These are phyloP conservation scores for Phlyctochytrium arcticum DNA, from an alignment of 192 early-diverging fungal genomes.

Conservation along the genomic window DNA sequence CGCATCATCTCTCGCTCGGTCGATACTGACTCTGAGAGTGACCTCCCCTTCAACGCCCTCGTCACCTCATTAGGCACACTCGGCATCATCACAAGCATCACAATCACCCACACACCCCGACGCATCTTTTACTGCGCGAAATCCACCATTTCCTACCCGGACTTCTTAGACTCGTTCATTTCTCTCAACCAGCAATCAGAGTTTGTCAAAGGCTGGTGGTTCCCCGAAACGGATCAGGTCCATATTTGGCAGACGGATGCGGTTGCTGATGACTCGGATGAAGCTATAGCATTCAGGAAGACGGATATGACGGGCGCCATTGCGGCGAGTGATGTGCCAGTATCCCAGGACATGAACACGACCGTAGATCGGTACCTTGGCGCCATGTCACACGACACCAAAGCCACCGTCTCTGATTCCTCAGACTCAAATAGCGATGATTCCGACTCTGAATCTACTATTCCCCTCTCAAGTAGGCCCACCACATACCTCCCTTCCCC, in stretches of 20 bases:
- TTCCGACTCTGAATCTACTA: no score
- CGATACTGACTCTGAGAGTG: background rate
- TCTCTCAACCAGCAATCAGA: constrained; percentile 18
- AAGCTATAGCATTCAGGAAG: no score
- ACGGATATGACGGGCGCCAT: no score
- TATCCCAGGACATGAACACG: no score
- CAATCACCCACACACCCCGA: constrained; percentile 9
- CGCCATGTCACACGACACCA: constrained; percentile 24
- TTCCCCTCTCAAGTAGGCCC: no score
- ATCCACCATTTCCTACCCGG: constrained; percentile 19
- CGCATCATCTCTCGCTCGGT: background rate
- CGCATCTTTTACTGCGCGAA: constrained; percentile 22
- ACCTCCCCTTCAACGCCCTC: constrained; percentile 20
- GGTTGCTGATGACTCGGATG: no score
- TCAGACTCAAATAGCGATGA: no score
- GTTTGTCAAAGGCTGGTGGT: constrained; percentile 40
- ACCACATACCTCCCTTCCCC: background rate
- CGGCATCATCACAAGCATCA: constrained; percentile 27
- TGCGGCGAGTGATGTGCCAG: no score
- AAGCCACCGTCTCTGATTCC: background rate
- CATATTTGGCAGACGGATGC: constrained; percentile 26
- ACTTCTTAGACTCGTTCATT: constrained; percentile 4
- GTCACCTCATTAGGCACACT: constrained; percentile 26
- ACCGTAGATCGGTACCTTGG: constrained; percentile 13
- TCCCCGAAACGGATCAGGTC: constrained; percentile 36